These are phyloP conservation scores for Trypethelium eluteriae DNA, from an alignment of 495 filamentous ascomycete genomes.

Conservation along the genomic window DNA sequence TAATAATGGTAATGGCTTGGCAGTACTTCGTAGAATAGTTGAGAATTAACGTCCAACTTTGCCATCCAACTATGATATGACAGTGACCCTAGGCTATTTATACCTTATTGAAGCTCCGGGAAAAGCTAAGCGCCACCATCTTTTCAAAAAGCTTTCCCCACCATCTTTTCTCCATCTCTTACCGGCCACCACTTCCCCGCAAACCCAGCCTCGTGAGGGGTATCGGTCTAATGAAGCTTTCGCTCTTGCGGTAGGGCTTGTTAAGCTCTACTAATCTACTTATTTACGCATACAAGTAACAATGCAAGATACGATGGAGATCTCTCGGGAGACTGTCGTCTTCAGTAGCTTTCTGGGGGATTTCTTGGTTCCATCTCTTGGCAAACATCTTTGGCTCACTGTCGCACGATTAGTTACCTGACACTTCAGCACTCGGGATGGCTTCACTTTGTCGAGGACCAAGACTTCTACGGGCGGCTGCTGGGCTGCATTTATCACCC, in stretches of 20 bases:
- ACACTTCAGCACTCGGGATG: not conserved
- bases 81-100: too few relatives aligned
- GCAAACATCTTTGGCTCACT: not conserved
- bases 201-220: conserved; percentile 3
- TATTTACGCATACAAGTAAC: too few relatives aligned
- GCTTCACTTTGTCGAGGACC: not conserved
- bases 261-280: too few relatives aligned
- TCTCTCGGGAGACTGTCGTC: too few relatives aligned
- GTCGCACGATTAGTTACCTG: not conserved
- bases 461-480: not conserved
- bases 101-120: not conserved
- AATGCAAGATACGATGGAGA: too few relatives aligned
- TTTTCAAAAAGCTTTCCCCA: not conserved
- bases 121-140: not conserved
- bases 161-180: not conserved
- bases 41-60: too few relatives aligned
- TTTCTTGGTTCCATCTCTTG: not conserved
- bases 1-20: too few relatives aligned
- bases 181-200: not conserved
- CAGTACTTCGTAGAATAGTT: too few relatives aligned
- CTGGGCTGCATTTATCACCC: not conserved
- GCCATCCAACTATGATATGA: too few relatives aligned
- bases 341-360: too few relatives aligned
- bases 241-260: too few relatives aligned
- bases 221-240: not conserved